Evolutionary conservation across 2,329 filamentous ascomycete species (phyloP), one percentile per base, ranked within the genome.

Genomic region (Elsinoe arachidis): DNA sequence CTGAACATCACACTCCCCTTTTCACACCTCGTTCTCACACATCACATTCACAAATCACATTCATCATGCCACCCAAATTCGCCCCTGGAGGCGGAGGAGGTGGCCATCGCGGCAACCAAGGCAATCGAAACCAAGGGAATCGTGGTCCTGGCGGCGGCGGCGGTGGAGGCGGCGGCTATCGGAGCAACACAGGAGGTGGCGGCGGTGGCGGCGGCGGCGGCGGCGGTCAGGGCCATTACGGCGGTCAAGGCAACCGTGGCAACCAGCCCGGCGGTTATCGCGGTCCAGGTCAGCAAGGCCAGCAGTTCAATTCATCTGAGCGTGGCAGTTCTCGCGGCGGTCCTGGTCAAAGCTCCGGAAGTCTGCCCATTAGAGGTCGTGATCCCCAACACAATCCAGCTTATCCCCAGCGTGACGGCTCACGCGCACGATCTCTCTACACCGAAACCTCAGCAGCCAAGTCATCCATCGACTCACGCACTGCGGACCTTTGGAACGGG

Each of bases 381-480:
- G 26, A 30, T 30, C 26, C 26, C 7, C 26, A 30, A 30, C 26
- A 30, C 26, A 30, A 30, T 7, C 26, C 26, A 30, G 26, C 26
- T 5, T 53, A 38, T 34, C 12, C 33, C 4, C 49, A 53, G 34
- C 49, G 49, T n/a, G 49, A 53, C 7, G 21, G 19, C 26, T 53
- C 49, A 17, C 49, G 49, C 11, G 49, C 49, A 14, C 33, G 49
- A n/a, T 53, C 49, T 10, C 26, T 53, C n/a, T 38, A 53, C n/a
- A 53, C 49, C 15, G 34, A 39, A 21, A 19, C 33, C n/a, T 38
- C 49, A 26, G 19, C 14, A 15, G 11, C 26, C 19, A 15, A 46
- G n/a, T 14, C 41, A 3, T 21, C 26, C 26, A 30, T 30, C 26
- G 26, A 30, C 26, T 30, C 26, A 2, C 26, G 26, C 26, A 30